Percentiles rank a stretch among this genome's conserved stretches.
Conservation (phyloP, 345 rosid genomes). For the Bruguiera parviflora region DNA sequence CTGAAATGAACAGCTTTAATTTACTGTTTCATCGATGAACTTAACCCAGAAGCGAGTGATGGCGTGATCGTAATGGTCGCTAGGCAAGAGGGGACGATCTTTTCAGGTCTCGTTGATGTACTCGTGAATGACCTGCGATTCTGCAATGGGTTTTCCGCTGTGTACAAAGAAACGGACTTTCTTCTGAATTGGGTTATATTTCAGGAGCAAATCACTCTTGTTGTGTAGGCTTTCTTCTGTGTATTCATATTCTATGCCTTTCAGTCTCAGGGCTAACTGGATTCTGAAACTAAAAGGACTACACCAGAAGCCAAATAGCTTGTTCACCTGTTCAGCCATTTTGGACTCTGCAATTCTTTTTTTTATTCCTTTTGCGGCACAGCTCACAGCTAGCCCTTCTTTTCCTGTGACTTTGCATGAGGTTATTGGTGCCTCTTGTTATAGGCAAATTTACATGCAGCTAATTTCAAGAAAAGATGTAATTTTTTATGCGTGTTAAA, state of each 20-base stretch:
- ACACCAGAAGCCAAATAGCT: constrained; percentile 8
- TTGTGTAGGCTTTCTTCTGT: constrained; percentile 12
- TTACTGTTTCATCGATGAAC: constrained; percentile 14
- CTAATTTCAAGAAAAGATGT: too few species aligned
- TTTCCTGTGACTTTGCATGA: too few species aligned
- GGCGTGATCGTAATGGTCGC: background rate
- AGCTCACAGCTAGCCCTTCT: too few species aligned
- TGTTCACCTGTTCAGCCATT: constrained; percentile 8
- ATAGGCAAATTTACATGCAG: too few species aligned
- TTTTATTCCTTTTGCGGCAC: too few species aligned
- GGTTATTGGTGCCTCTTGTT: too few species aligned
- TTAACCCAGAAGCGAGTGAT: constrained; percentile 16
- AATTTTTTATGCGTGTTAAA: too few species aligned
- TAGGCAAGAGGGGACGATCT: background rate
- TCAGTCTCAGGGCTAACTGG: constrained; percentile 8
- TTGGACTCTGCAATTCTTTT: too few species aligned
- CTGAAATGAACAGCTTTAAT: too few species aligned
- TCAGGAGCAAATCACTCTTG: constrained; percentile 12
- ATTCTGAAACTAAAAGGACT: constrained; percentile 10
- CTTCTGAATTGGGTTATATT: background rate
- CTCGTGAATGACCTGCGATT: constrained; percentile 14
- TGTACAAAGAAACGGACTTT: constrained; percentile 9
- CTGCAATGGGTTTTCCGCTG: constrained; percentile 10
- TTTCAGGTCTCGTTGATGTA: constrained; percentile 13
- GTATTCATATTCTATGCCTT: constrained; percentile 8